Percentiles rank a stretch among this genome's conserved stretches.
These are phyloP conservation scores for Pyrenochaeta sp. DNA, from an alignment of 2,329 filamentous ascomycete species.

Conservation along the genomic window DNA sequence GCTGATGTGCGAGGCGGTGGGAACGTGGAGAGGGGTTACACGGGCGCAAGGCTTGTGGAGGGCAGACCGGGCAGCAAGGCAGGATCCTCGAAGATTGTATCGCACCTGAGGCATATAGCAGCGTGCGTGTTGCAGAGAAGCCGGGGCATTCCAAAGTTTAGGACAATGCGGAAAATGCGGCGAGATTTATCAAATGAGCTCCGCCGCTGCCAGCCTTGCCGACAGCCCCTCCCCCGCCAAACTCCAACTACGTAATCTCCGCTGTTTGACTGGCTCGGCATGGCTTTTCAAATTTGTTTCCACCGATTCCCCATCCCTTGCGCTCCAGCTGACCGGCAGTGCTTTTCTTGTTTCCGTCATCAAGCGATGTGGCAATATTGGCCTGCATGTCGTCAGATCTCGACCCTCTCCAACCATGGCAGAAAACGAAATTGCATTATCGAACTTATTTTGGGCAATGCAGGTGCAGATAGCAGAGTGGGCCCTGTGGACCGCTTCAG, in stretches of 20 bases:
- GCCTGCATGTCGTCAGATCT: no score
- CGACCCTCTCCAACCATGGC: no score
- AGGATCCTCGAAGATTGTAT: slow-evolving; percentile 38
- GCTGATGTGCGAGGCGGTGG: slow-evolving; percentile 18
- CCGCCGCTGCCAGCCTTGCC: neutral
- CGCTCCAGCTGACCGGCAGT: no score
- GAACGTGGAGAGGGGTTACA: slow-evolving; percentile 4
- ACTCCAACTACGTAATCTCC: no score
- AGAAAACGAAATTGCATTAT: no score
- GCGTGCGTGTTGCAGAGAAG: neutral
- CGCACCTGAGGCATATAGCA: slow-evolving; percentile 39
- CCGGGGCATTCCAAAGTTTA: neutral
- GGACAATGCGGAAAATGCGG: neutral
- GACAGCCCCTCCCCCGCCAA: neutral
- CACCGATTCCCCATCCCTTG: no score
- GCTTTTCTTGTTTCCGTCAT: no score
- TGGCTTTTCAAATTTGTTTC: slow-evolving; percentile 5
- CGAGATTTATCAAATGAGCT: neutral
- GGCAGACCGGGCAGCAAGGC: slow-evolving; percentile 20
- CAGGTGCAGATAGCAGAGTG: no score
- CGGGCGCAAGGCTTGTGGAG: slow-evolving; percentile 13
- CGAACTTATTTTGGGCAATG: no score
- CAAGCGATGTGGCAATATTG: no score
- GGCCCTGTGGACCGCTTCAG: no score
- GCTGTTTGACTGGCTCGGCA: no score